phyloP scores from a whole-genome alignment of 768 basidiomycete species.

The Macrolepiota dolichaula region DNA sequence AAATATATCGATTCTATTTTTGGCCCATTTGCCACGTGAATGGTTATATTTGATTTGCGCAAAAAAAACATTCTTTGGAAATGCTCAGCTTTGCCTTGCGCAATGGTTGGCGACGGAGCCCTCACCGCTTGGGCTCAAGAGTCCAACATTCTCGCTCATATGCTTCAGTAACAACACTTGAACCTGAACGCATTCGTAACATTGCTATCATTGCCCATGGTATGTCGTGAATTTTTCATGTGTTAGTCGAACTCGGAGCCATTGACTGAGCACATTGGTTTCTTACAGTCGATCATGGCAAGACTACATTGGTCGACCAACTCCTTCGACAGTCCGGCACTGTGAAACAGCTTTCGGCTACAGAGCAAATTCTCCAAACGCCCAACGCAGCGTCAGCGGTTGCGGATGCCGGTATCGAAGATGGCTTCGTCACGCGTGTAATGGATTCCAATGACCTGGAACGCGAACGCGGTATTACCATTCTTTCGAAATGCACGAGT shows the following conservation, averaged over 20 bases:
- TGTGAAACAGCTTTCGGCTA: constrained; percentile 34
- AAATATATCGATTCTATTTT: background rate
- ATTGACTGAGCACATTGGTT: background rate
- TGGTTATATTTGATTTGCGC: background rate
- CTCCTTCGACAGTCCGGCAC: constrained; percentile 48
- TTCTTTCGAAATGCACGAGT: constrained; percentile 56
- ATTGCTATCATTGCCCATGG: constrained; percentile 52
- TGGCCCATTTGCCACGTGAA: background rate
- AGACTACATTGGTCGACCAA: constrained; percentile 52
- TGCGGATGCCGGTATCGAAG: constrained; percentile 20
- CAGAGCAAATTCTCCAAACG: constrained; percentile 31
- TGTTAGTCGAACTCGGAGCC: background rate
- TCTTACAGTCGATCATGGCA: constrained; percentile 45
- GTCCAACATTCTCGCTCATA: background rate
- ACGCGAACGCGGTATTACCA: constrained; percentile 59
- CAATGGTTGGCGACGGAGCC: constrained; percentile 1
- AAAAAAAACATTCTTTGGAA: background rate
- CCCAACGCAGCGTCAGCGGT: constrained; percentile 23
- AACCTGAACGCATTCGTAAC: constrained; percentile 38
- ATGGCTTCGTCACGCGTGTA: constrained; percentile 39
- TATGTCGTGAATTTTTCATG: constrained; percentile 18
- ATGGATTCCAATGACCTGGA: constrained; percentile 56
- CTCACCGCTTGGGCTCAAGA: constrained; percentile 1
- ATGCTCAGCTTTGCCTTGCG: background rate
- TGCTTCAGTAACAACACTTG: background rate